These are phyloP conservation scores for Amauroascus verrucosus DNA, from an alignment of 2,329 filamentous ascomycete genomes.

Conservation along the genomic window DNA sequence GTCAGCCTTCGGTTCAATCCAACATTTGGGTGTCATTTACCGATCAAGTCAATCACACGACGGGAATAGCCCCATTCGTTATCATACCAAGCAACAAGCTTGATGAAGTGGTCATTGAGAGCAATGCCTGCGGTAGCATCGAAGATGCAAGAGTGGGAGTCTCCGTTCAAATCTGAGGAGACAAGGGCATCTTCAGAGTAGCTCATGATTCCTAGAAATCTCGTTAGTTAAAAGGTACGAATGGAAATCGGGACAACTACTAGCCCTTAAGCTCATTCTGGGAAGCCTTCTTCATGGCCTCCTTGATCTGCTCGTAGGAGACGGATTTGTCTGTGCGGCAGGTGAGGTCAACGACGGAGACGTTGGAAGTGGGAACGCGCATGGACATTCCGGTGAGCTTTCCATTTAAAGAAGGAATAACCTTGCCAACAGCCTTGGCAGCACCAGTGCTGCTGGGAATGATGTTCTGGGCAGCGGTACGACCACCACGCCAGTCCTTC, in stretches of 20 bases:
- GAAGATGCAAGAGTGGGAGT: slow-evolving; percentile 93
- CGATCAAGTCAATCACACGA: slow-evolving; percentile 70
- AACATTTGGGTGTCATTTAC: slow-evolving; percentile 25
- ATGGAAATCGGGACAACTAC: slow-evolving; percentile 26
- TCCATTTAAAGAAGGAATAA: slow-evolving; percentile 94
- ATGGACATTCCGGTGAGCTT: slow-evolving; percentile 99
- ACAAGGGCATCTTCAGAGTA: slow-evolving; percentile 98
- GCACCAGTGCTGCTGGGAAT: slow-evolving; percentile 98
- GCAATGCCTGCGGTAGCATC: slow-evolving; percentile 98
- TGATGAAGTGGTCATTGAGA: slow-evolving; percentile 97
- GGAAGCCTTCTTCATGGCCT: slow-evolving; percentile 74
- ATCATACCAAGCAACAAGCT: slow-evolving; percentile 97
- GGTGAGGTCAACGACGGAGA: slow-evolving; percentile 97
- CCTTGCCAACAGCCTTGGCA: slow-evolving; percentile 99
- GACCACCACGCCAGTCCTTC: slow-evolving; percentile 99
- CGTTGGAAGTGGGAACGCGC: slow-evolving; percentile 97
- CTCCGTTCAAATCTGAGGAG: slow-evolving; percentile 86
- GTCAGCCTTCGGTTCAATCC: not conserved
- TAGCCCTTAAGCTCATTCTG: slow-evolving; percentile 76
- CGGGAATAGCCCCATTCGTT: slow-evolving; percentile 99
- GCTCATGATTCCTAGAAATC: slow-evolving; percentile 59
- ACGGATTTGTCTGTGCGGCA: slow-evolving; percentile 82
- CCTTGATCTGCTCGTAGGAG: slow-evolving; percentile 74
- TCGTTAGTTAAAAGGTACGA: slow-evolving; percentile 5
- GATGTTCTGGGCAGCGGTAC: slow-evolving; percentile 98